Conservation (phyloP, 305 asterid genomes). For the Fraxinus platypoda region DNA sequence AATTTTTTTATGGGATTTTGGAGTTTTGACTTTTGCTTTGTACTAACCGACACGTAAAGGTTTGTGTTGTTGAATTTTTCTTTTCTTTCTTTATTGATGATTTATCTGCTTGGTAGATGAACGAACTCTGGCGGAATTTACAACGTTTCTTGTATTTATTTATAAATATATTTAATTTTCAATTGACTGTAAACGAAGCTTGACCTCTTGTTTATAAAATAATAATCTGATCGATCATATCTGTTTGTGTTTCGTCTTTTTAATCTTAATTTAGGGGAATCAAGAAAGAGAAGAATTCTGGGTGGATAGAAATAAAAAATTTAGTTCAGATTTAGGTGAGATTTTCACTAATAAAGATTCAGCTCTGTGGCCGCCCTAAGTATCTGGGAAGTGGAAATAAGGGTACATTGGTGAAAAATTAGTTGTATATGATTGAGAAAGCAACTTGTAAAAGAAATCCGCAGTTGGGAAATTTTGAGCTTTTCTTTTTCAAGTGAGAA, state of each 20-base stretch:
- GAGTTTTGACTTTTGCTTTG: constrained; percentile 36
- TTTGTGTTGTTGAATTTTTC: constrained; percentile 23
- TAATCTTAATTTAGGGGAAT: constrained; percentile 19
- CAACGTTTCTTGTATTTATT: constrained; percentile 37
- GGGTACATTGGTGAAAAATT: constrained; percentile 22
- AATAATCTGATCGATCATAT: constrained; percentile 16
- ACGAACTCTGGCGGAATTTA: constrained; percentile 64
- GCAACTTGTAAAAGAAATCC: constrained; percentile 5
- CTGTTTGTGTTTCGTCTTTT: constrained; percentile 25
- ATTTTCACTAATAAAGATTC: constrained; percentile 41
- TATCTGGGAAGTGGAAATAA: constrained; percentile 23
- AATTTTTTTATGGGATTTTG: constrained; percentile 24
- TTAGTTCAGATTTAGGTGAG: constrained; percentile 67
- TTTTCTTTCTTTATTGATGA: constrained; percentile 2
- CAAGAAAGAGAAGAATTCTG: constrained; percentile 17
- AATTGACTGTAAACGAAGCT: background rate
- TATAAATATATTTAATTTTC: background rate
- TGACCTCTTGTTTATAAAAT: background rate
- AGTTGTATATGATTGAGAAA: constrained; percentile 29
- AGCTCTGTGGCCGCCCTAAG: constrained; percentile 27
- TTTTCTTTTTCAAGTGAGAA: constrained; percentile 3
- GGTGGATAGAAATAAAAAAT: constrained; percentile 19
- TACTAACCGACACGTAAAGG: constrained; percentile 43
- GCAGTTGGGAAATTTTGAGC: constrained; percentile 15
- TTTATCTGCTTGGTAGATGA: constrained; percentile 69